These are phyloP conservation scores for Leccinellum rugosiceps DNA, from an alignment of 768 basidiomycete species.

Conservation along the genomic window DNA sequence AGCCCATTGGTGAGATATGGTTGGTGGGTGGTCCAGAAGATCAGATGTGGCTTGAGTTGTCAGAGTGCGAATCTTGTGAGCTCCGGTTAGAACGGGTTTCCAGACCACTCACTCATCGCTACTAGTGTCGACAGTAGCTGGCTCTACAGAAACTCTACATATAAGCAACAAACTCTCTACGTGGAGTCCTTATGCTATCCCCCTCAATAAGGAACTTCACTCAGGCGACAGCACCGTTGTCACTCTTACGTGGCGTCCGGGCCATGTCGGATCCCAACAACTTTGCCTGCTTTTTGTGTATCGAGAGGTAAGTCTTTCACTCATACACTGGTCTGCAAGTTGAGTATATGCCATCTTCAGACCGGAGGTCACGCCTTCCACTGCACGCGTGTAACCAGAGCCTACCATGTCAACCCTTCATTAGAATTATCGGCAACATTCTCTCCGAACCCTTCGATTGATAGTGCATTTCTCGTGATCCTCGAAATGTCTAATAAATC, in stretches of 20 bases:
- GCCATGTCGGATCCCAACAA: conserved; percentile 44
- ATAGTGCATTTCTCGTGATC: conserved; percentile 50
- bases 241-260: conserved; percentile 54
- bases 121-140: conserved; percentile 12
- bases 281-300: conserved; percentile 65
- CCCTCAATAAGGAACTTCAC: conserved; percentile 35
- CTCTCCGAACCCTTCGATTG: conserved; percentile 47
- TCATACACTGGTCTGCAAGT: not conserved
- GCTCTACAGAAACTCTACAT: conserved; percentile 37
- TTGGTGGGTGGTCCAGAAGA: conserved; percentile 58
- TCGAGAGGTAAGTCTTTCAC: conserved; percentile 47
- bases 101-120: conserved; percentile 3
- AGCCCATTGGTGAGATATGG: conserved; percentile 68
- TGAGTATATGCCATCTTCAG: conserved; percentile 32
- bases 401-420: conserved; percentile 59
- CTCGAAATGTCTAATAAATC: conserved; percentile 55
- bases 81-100: not conserved
- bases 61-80: conserved; percentile 24
- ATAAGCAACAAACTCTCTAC: conserved; percentile 52
- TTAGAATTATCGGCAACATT: conserved; percentile 51
- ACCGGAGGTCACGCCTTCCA: conserved; percentile 49
- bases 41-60: conserved; percentile 51
- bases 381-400: conserved; percentile 50
- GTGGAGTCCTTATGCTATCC: conserved; percentile 46
- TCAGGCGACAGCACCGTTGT: conserved; percentile 52